These are phyloP conservation scores for Sporothrix humicola DNA, from an alignment of 2,329 filamentous ascomycete species.

Conservation along the genomic window DNA sequence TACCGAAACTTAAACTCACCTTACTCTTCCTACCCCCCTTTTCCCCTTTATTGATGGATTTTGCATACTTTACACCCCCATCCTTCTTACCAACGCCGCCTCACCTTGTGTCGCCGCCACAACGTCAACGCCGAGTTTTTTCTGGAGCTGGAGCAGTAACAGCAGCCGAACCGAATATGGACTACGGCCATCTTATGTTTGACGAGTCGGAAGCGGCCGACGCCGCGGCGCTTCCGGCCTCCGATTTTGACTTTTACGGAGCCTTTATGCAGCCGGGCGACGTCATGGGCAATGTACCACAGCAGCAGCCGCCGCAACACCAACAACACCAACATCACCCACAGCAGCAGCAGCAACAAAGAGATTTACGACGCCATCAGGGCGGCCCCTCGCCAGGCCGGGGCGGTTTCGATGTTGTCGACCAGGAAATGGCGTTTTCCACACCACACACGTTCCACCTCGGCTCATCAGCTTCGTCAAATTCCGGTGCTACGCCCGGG, in stretches of 20 bases:
- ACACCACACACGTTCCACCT: constrained; percentile 5
- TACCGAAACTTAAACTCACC: background rate
- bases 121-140: background rate
- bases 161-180: constrained; percentile 25
- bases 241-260: constrained; percentile 30
- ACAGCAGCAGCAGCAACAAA: background rate
- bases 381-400: background rate
- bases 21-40: background rate
- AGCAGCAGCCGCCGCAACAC: constrained; percentile 19
- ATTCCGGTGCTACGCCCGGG: background rate
- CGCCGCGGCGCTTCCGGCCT: constrained; percentile 11
- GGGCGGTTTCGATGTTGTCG: background rate
- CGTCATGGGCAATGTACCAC: constrained; percentile 5
- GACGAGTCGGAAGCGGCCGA: constrained; percentile 27
- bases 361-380: background rate
- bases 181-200: constrained; percentile 34
- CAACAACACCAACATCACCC: background rate
- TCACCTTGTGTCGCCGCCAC: background rate
- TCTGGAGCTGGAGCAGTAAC: background rate
- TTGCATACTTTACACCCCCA: constrained; percentile 5
- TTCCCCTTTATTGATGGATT: constrained; percentile 9
- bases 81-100: constrained; percentile 3
- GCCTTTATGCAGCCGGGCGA: constrained; percentile 26
- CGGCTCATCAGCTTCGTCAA: background rate
- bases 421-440: constrained; percentile 6